These are phyloP conservation scores for Eruca vesicaria DNA, from an alignment of 441 rosid species.

Conservation along the genomic window DNA sequence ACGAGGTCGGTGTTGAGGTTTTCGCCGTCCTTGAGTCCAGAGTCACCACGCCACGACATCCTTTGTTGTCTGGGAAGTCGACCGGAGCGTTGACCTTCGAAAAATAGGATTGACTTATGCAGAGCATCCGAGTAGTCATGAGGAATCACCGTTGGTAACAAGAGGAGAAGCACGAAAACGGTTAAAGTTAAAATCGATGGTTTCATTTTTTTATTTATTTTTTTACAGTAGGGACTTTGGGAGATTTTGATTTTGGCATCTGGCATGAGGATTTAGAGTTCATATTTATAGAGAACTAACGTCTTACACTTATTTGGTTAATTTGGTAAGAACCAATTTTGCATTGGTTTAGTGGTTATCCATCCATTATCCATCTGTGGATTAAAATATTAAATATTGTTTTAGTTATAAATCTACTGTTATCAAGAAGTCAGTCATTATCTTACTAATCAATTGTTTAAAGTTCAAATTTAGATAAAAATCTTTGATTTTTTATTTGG, in stretches of 20 bases:
- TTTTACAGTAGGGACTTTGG: background rate
- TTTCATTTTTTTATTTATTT: background rate
- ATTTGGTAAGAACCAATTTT: background rate
- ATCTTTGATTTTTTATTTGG: background rate
- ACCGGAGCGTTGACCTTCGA: conserved; percentile 94
- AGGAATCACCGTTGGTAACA: conserved; percentile 19
- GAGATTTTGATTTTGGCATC: background rate
- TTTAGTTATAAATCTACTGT: background rate
- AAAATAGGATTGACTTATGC: conserved; percentile 78
- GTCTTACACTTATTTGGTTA: background rate
- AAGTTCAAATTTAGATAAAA: background rate
- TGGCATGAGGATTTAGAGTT: background rate
- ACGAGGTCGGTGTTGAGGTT: conserved; percentile 56
- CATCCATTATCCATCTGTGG: background rate
- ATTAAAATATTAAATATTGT: background rate
- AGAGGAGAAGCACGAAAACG: background rate
- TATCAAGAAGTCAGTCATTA: background rate
- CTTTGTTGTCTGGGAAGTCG: conserved; percentile 68
- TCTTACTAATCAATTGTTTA: background rate
- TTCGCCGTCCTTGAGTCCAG: conserved; percentile 74
- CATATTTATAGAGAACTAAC: background rate
- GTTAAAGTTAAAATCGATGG: background rate
- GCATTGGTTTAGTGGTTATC: background rate
- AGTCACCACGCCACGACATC: conserved; percentile 60
- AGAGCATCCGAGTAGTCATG: conserved; percentile 76